Conservation (phyloP, 495 filamentous ascomycete species). For the Choiromyces venosus region DNA sequence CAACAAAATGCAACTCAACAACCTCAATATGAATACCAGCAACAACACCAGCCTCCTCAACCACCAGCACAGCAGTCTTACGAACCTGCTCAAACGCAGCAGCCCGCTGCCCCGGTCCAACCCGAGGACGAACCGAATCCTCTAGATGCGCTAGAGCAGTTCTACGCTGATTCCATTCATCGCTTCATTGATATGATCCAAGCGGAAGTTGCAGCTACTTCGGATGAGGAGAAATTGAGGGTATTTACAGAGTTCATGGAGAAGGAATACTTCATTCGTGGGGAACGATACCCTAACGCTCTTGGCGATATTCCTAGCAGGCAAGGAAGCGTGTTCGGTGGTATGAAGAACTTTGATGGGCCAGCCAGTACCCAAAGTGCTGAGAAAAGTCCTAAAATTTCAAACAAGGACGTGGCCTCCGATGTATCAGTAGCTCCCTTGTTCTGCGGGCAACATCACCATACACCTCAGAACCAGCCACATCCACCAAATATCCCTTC, state of each 20-base stretch:
- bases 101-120: not conserved
- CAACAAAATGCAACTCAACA: no score
- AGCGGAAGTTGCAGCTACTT: constrained; percentile 33
- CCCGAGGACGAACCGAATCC: constrained; percentile 28
- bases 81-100: constrained; percentile 11
- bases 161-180: constrained; percentile 37
- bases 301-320: constrained; percentile 36
- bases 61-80: not conserved
- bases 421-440: not conserved
- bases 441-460: not conserved
- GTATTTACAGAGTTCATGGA: constrained; percentile 41
- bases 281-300: constrained; percentile 36
- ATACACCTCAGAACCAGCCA: not conserved
- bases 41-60: not conserved
- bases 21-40: constrained; percentile 3
- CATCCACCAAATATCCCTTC: not conserved
- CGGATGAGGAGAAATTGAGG: constrained; percentile 38
- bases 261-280: constrained; percentile 39
- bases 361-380: not conserved
- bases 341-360: not conserved
- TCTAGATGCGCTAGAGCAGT: constrained; percentile 30
- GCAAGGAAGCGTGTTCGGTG: constrained; percentile 26
- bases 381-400: not conserved
- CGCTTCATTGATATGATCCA: constrained; percentile 40
- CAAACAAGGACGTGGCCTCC: not conserved